These are phyloP conservation scores for Gremmenia infestans DNA, from an alignment of 2,329 filamentous ascomycete species.

Conservation along the genomic window DNA sequence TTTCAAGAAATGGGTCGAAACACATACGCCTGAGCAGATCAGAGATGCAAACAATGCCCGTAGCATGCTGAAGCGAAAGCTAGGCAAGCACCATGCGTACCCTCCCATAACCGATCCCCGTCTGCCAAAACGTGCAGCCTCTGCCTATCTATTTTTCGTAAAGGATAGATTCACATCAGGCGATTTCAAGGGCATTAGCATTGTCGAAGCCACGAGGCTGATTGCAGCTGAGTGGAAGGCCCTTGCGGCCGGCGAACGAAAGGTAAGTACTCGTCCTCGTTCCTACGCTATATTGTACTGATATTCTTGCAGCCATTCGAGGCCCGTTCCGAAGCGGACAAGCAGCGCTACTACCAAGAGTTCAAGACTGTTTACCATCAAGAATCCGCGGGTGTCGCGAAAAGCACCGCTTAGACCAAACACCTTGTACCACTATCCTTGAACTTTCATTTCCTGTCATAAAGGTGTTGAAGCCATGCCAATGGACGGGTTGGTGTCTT, in stretches of 20 bases:
- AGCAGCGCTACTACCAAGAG: constrained; percentile 28
- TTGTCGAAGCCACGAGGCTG: constrained; percentile 37
- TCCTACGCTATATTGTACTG: not conserved
- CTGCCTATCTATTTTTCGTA: constrained; percentile 40
- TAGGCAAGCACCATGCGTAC: constrained; percentile 14
- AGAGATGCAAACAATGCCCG: constrained; percentile 55
- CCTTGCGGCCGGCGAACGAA: constrained; percentile 41
- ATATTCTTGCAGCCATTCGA: constrained; percentile 22
- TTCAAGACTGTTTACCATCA: constrained; percentile 28
- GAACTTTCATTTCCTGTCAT: not conserved
- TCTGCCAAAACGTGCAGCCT: constrained; percentile 38
- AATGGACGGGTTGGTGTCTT: not conserved
- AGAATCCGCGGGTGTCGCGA: not conserved
- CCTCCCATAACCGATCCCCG: constrained; percentile 48
- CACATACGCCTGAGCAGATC: constrained; percentile 52
- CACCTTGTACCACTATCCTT: not conserved
- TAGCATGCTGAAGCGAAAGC: constrained; percentile 17
- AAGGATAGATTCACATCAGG: constrained; percentile 40
- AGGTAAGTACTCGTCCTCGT: constrained; percentile 27
- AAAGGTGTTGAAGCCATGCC: not conserved
- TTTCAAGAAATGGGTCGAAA: constrained; percentile 50
- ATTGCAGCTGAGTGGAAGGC: constrained; percentile 43
- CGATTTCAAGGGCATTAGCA: constrained; percentile 44
- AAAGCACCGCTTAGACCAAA: not conserved
- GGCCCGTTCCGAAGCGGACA: constrained; percentile 26